These are phyloP conservation scores for Ramaria rubella DNA, from an alignment of 768 basidiomycete genomes.

Conservation along the genomic window DNA sequence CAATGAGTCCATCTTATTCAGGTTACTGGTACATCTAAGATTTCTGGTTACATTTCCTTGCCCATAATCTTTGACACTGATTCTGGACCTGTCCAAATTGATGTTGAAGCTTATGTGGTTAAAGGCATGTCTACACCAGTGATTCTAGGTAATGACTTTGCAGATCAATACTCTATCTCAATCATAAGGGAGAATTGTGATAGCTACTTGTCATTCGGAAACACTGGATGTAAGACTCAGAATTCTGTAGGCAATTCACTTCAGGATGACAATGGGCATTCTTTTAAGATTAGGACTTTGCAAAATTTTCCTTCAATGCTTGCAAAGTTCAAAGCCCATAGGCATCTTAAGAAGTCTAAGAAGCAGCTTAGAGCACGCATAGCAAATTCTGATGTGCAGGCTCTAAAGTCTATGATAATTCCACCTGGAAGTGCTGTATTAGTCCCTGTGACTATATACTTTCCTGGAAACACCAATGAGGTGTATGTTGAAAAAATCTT, in stretches of 20 bases:
- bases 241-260: background rate
- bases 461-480: background rate
- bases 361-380: background rate
- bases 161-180: slow-evolving; percentile 30
- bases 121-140: slow-evolving; percentile 20
- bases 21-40: slow-evolving; percentile 24
- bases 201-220: slow-evolving; percentile 14
- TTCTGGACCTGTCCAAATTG: slow-evolving; percentile 18
- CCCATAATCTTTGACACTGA: slow-evolving; percentile 22
- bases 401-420: background rate
- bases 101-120: slow-evolving; percentile 26
- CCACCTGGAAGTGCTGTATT: background rate
- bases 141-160: slow-evolving; percentile 21
- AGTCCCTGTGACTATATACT: background rate
- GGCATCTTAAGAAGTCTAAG: background rate
- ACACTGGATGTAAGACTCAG: background rate
- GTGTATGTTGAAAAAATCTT: background rate
- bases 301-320: background rate
- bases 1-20: slow-evolving; percentile 27
- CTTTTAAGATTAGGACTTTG: background rate
- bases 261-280: background rate
- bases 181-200: slow-evolving; percentile 16
- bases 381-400: background rate
- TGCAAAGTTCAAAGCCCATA: background rate
- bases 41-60: slow-evolving; percentile 24